Conservation (phyloP, 2,329 filamentous ascomycete species). For the Fusarium beomiforme region DNA sequence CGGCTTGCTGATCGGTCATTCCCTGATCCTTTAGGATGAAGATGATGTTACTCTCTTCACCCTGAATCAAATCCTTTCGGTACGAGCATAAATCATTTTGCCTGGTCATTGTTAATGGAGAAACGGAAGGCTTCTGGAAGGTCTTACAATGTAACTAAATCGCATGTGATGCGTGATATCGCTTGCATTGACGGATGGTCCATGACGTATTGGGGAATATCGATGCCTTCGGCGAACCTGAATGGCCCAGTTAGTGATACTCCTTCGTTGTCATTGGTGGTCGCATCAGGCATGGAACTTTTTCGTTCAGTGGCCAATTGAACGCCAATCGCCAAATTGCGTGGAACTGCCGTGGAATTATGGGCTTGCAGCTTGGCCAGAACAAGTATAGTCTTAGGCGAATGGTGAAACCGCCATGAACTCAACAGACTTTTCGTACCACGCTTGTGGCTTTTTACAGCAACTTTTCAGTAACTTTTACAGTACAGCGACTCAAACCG, state of each 20-base stretch:
- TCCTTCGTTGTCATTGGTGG: not conserved
- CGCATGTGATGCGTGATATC: constrained; percentile 21
- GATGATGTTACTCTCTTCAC: constrained; percentile 23
- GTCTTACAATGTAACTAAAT: constrained; percentile 16
- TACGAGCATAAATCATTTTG: constrained; percentile 26
- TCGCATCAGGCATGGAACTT: not conserved
- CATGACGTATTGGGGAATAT: constrained; percentile 22
- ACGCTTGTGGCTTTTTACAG: not conserved
- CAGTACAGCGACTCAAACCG: not conserved
- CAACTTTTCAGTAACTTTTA: not conserved
- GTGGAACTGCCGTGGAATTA: not conserved
- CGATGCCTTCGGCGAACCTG: constrained; percentile 21
- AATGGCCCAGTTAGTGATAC: not conserved
- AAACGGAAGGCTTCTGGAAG: not conserved
- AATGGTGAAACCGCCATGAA: not conserved
- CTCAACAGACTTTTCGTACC: not conserved
- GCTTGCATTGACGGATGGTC: constrained; percentile 17
- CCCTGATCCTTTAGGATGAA: constrained; percentile 21
- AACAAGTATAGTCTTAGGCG: not conserved
- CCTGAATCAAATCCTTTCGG: constrained; percentile 18
- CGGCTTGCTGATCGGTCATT: constrained; percentile 20
- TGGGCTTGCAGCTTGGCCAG: not conserved
- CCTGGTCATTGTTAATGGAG: not conserved
- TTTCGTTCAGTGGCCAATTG: not conserved
- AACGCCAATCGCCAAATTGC: not conserved